Base-by-base conservation (phyloP, 768 basidiomycete species). In the Imleria badia region DNA sequence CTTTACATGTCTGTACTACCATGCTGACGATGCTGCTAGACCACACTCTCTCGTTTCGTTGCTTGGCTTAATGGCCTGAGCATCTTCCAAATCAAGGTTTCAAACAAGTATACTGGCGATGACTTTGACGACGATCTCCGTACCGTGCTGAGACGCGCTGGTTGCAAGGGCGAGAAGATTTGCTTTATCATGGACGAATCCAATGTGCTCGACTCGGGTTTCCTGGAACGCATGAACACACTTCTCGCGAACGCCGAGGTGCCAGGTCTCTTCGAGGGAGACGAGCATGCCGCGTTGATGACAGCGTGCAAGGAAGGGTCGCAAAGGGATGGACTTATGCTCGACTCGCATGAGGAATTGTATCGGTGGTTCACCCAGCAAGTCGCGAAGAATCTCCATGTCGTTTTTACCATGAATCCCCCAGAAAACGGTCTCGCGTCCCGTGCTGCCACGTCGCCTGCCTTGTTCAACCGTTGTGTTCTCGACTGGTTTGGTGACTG, bases 101-200 rank as follows among this genome's bases (percentile, higher is more conserved):
- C 96, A 22, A 99, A 98, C 78, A 96, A 94, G 69, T 99, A 99
- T 70, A 97, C 94, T 2, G 95, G 92, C 22, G 95, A 96, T 15
- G 97, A 99, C 71, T 99, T 99, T 63, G 97, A 99, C 61, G 96
- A 99, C 60, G 97, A 99, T 70, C 78, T 99, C 42, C 86, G 97
- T 39, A 91, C 86, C 0, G 97, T 99, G 6, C 85, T 99, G 35
- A 91, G 97, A 41, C 88, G 97, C 34, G 80, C 96, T 8, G 97
- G 97, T 7, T 98, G 94, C 78, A 99, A 98, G 69, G 94, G 94
- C 62, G 97, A 99, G 74, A 98, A 98, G 75, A 89, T 99, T 45
- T 98, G 94, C 70, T 99, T 99, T 80, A 98, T 99, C 76, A 98
- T 99, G 97, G 97, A 99, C 71, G 97, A 99, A 71, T 98, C 97